Evolutionary conservation across 441 rosid genomes (phyloP).

Genomic region (Erodium moschatum): DNA sequence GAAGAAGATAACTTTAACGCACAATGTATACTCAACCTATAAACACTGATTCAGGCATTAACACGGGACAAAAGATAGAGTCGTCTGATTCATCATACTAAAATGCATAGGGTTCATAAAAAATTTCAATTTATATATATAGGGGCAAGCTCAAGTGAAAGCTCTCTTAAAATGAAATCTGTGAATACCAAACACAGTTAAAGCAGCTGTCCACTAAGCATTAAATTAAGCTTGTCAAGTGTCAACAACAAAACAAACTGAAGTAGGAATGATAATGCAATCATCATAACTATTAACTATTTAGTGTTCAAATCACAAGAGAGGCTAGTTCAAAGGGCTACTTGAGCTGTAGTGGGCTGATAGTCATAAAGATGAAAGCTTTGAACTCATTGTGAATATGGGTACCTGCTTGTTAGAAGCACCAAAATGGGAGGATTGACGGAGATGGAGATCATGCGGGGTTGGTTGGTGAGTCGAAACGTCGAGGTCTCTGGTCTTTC

Average conservation of each 20-base stretch:
- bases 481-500: not conserved
- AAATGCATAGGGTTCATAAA: no score
- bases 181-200: no score
- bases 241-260: not conserved
- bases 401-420: slow-evolving; percentile 5
- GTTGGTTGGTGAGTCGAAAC: not conserved
- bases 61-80: not conserved
- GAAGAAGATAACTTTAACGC: not conserved
- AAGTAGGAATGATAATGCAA: not conserved
- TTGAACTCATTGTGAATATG: not conserved
- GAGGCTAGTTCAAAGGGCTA: no score
- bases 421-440: not conserved
- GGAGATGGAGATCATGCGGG: not conserved
- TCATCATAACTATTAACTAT: no score
- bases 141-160: no score
- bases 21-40: not conserved
- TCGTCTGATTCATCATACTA: not conserved
- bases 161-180: no score
- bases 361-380: no score
- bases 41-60: not conserved
- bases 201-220: not conserved
- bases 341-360: no score
- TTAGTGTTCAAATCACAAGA: no score
- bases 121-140: no score
- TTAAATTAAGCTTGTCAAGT: not conserved